phyloP scores from a whole-genome alignment of 2,329 filamentous ascomycete genomes.

The Colletotrichum abscissum region DNA sequence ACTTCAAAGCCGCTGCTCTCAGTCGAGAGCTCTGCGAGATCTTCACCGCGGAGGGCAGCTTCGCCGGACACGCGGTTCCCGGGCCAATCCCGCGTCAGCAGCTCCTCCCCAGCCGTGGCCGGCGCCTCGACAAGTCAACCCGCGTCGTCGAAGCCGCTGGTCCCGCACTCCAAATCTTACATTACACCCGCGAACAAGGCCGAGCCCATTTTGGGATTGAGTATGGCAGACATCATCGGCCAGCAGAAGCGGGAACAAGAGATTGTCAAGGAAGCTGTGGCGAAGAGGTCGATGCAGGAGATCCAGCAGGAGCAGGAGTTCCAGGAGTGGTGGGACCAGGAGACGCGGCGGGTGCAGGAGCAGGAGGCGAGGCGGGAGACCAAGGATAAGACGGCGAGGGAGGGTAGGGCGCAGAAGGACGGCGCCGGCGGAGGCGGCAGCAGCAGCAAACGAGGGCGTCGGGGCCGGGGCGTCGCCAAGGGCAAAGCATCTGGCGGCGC shows the following conservation, averaged over 20 bases:
- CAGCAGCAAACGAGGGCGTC: slow-evolving; percentile 23
- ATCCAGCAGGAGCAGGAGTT: slow-evolving; percentile 98
- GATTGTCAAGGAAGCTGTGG: slow-evolving; percentile 82
- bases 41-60: slow-evolving; percentile 60
- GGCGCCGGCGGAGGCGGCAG: too few species aligned
- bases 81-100: slow-evolving; percentile 61
- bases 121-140: slow-evolving; percentile 42
- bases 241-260: slow-evolving; percentile 89
- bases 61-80: slow-evolving; percentile 73
- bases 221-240: slow-evolving; percentile 88
- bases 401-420: slow-evolving; percentile 44
- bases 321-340: slow-evolving; percentile 95
- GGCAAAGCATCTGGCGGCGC: neutral
- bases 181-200: slow-evolving; percentile 67
- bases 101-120: slow-evolving; percentile 45
- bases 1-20: slow-evolving; percentile 56
- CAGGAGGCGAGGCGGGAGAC: slow-evolving; percentile 61
- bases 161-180: slow-evolving; percentile 72
- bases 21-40: slow-evolving; percentile 52
- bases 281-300: slow-evolving; percentile 90
- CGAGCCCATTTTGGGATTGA: slow-evolving; percentile 75
- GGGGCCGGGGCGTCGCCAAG: slow-evolving; percentile 43
- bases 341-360: slow-evolving; percentile 78
- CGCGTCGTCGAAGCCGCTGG: slow-evolving; percentile 53
- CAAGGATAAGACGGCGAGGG: slow-evolving; percentile 55